A percentile compares a stretch with the other conserved stretches of the same genome.
phyloP scores from a whole-genome alignment of 352 stramenopile species.

The Pythium apleroticum region DNA sequence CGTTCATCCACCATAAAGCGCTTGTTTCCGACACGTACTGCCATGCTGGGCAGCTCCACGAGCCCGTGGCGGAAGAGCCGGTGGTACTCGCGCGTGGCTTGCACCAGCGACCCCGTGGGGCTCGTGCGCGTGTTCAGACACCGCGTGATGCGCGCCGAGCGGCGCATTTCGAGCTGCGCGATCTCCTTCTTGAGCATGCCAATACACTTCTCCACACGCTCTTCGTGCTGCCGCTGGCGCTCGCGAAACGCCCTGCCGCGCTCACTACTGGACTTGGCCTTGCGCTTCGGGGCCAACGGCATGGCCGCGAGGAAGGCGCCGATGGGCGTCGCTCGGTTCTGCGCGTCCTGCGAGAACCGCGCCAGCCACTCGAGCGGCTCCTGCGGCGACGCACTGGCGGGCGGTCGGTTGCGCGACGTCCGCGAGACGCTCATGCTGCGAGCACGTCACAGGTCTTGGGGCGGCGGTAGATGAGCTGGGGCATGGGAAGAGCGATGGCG shows the following conservation, averaged over 20 bases:
- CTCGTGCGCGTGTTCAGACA: constrained; percentile 7
- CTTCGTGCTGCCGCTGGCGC: constrained; percentile 15
- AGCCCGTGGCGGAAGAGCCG: constrained; percentile 21
- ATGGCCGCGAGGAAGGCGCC: constrained; percentile 24
- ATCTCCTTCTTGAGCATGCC: constrained; percentile 11
- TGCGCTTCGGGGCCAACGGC: constrained; percentile 8
- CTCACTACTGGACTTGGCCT: constrained; percentile 21
- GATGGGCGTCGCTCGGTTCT: constrained; percentile 12
- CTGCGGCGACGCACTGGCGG: neutral
- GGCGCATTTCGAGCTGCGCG: constrained; percentile 6
- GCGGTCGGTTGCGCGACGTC: neutral
- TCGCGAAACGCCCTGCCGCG: constrained; percentile 20
- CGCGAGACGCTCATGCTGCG: neutral
- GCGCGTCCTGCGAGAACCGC: constrained; percentile 12
- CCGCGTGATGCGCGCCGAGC: constrained; percentile 3
- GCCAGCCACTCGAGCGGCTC: constrained; percentile 13
- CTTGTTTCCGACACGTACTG: neutral
- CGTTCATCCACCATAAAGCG: neutral
- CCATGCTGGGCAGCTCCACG: neutral
- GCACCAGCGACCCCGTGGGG: constrained; percentile 15
- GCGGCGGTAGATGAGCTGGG: too few species aligned
- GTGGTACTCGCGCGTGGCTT: constrained; percentile 23
- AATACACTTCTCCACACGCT: constrained; percentile 12
- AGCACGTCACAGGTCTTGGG: too few species aligned
- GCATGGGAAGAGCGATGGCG: neutral